Base-by-base conservation (phyloP, 2,329 filamentous ascomycete genomes). In the Talaromyces piceae region DNA sequence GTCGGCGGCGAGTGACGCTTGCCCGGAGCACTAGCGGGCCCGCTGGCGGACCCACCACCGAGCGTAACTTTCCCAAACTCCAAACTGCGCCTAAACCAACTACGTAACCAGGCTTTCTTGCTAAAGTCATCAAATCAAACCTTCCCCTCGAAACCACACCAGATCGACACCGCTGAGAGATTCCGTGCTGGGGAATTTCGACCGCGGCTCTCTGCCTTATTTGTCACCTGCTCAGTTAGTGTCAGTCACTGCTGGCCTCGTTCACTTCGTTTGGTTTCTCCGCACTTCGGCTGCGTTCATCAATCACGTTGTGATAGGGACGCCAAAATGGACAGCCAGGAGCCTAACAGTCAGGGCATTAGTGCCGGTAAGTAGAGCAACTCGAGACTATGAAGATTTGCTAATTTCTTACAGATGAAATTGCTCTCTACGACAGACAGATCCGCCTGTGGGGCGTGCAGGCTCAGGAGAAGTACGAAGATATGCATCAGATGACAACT, bases 371-470 rank as follows among this genome's bases (percentile, higher is more conserved):
- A 54, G 62, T 8, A 13, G 20, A 13, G 20, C 7, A 9, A 30
- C 8, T n/a, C 30, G 16, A 27, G n/a, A 28, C 13, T 37, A 46
- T 22, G 55, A 49, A 48, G n/a, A 31, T 18, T 16, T 11, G 26
- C 51, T 22, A 37, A 47, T 45, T 47, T 27, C 26, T 6, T 11
- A 56, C 56, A 88, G 93, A 97, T 70, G 93, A 98, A 66, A 95
- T 97, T 63, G 93, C 91, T 12, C 82, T 97, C 5, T 98, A 98
- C 67, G 93, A 98, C 72, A 85, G 93, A 46, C 93, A 98, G 68
- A 96, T 98, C 63, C 86, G 93, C 49, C 83, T 98, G 26, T 98
- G 93, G 93, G 93, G 93, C 41, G 88, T 97, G 64, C 84, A 93
- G 62, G 93, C 93, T 5, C 93, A 98, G 69, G 87, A 95, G 67